Conservation (phyloP, 1,284 basidiomycete genomes). For the Leccinum subrobustum region DNA sequence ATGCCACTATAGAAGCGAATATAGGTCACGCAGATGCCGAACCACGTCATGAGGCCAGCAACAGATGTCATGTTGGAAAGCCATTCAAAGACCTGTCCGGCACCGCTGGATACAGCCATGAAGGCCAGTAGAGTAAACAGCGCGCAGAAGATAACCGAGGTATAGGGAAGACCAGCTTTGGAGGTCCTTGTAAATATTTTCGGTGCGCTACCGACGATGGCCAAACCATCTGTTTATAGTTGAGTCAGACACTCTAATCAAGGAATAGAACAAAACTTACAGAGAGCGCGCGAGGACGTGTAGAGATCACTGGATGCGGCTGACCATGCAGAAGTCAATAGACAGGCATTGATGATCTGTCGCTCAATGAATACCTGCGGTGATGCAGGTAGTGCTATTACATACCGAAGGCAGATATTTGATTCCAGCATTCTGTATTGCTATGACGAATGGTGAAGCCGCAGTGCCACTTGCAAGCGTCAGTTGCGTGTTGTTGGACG, state of each 20-base stretch:
- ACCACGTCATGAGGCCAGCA: no score
- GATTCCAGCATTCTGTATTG: constrained; percentile 61
- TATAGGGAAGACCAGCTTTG: constrained; percentile 73
- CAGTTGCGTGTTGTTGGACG: constrained; percentile 51
- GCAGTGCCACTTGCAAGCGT: constrained; percentile 47
- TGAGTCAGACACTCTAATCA: neutral
- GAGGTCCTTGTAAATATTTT: constrained; percentile 68
- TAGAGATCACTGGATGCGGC: constrained; percentile 85
- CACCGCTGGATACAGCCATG: constrained; percentile 35
- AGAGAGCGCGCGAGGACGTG: constrained; percentile 77
- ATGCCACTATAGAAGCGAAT: constrained; percentile 77
- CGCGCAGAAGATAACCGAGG: constrained; percentile 66
- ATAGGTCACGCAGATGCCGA: constrained; percentile 56
- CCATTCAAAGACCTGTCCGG: no score
- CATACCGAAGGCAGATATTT: constrained; percentile 52
- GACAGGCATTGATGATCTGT: constrained; percentile 84
- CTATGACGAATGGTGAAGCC: constrained; percentile 71
- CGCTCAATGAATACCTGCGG: constrained; percentile 26
- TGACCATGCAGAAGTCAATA: constrained; percentile 85
- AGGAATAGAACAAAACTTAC: constrained; percentile 40
- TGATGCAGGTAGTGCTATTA: neutral
- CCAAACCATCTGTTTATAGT: constrained; percentile 62
- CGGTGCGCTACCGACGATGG: constrained; percentile 76
- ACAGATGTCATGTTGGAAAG: no score
- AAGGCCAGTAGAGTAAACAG: constrained; percentile 74